Evolutionary conservation across 306 rosid genomes (phyloP), one percentile per base, ranked within the genome.

Genomic region (Ormosia semicastrata): DNA sequence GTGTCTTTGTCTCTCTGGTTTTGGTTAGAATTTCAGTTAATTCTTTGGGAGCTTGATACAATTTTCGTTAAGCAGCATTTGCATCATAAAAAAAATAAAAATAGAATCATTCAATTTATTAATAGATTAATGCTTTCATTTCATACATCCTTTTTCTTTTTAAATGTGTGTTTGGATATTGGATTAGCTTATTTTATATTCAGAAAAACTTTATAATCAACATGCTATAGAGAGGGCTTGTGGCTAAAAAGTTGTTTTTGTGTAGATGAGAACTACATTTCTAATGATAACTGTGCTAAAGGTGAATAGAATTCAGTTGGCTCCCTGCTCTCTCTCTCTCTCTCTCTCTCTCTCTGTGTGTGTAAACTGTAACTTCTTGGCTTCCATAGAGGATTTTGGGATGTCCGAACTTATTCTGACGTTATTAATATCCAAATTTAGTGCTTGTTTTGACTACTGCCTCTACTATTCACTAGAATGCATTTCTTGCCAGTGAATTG

Each of bases 141-240:
- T n/a, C n/a, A n/a, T n/a, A n/a, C n/a, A n/a, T n/a, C n/a, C n/a
- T n/a, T n/a, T n/a, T 12, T 40, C 32, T 57, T 40, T 46, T 50
- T 8, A 11, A 59, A 66, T 30, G 30, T 37, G 50, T 41, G 62
- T 11, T 77, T 52, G 63, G 64, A 33, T 77, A 18, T 71, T 77
- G 57, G 83, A 66, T 66, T 82, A 18, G 43, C 71, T 43, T 81
- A 39, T 52, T 72, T 49, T 64, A 47, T 65, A 14, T 15, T 81
- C 39, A 52, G 66, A 73, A 39, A 37, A 52, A 12, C 66, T 56
- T 56, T 10, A 36, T 76, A 63, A 34, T 64, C 49, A 63, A 62
- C 14, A 68, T 6, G 40, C 69, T 40, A 24, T 57, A 57, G 57
- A 17, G 75, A 43, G 36, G 66, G 44, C 68, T 40, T 64, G 63